Percentiles rank a stretch among this genome's conserved stretches.
Evolutionary conservation across 257 asterid genomes (phyloP).

Genomic region (Solanum acaule): DNA sequence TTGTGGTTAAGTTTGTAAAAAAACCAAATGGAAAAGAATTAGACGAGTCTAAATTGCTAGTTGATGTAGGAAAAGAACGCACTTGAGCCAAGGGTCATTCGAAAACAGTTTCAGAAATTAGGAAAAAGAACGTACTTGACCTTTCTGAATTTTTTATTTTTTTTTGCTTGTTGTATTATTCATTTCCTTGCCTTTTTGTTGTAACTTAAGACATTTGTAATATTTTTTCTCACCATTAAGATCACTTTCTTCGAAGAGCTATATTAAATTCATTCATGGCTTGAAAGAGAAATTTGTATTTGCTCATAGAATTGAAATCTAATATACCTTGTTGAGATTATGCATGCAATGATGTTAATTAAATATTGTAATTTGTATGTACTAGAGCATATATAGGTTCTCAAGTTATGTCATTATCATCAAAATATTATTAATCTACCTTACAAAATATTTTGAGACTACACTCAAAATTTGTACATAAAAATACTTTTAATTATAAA

Average conservation of each 20-base stretch:
- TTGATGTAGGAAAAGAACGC: not conserved
- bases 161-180: not conserved
- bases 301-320: not conserved
- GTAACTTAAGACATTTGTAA: not conserved
- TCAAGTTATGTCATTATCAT: not conserved
- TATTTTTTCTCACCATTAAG: not conserved
- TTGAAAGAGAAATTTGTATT: not conserved
- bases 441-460: not conserved
- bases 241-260: not conserved
- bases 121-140: no score
- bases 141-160: not conserved
- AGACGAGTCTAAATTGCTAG: constrained; percentile 44
- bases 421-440: not conserved
- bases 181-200: not conserved
- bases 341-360: not conserved
- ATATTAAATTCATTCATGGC: not conserved
- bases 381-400: no score
- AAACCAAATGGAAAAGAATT: constrained; percentile 16
- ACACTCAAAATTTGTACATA: not conserved
- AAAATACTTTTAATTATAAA: not conserved
- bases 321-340: not conserved
- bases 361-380: not conserved
- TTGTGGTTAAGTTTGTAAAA: constrained; percentile 4
- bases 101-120: no score
- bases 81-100: not conserved